phyloP scores from a whole-genome alignment of 768 basidiomycete species.

The Agaricus subrufescens region DNA sequence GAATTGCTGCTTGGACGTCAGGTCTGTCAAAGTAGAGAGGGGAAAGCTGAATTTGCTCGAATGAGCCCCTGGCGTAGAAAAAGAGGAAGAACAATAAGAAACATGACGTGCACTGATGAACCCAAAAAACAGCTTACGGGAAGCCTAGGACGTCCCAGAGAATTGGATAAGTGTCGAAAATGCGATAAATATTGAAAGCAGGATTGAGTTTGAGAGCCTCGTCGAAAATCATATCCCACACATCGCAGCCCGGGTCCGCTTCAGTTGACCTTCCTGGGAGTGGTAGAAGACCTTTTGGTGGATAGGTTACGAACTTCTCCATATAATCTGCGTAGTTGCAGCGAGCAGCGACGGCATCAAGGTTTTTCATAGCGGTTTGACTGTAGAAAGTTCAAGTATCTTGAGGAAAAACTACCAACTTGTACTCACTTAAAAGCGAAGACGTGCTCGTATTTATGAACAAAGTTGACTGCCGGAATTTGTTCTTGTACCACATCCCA shows the following conservation, averaged over 20 bases:
- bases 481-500: conserved; percentile 63
- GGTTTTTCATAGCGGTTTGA: conserved; percentile 53
- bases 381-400: conserved; percentile 26
- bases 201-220: conserved; percentile 63
- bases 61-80: conserved; percentile 41
- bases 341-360: conserved; percentile 45
- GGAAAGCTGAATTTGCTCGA: conserved; percentile 43
- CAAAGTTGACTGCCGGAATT: conserved; percentile 71
- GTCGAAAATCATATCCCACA: conserved; percentile 64
- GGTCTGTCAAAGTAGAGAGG: conserved; percentile 68
- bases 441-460: conserved; percentile 65
- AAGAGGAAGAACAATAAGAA: no score
- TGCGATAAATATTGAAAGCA: conserved; percentile 73
- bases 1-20: conserved; percentile 68
- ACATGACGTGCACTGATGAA: not conserved
- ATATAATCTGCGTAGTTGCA: conserved; percentile 66
- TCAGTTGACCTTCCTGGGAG: conserved; percentile 55
- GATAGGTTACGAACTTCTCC: conserved; percentile 59
- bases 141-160: conserved; percentile 82
- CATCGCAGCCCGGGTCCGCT: conserved; percentile 50
- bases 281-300: conserved; percentile 62
- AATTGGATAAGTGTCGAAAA: conserved; percentile 71
- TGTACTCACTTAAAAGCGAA: conserved; percentile 65
- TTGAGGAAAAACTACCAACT: no score
- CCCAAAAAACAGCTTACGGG: conserved; percentile 41